A percentile compares a stretch with the other conserved stretches of the same genome.
Conservation (phyloP, 805 yeast species). For the Schizosaccharomyces lindneri region DNA sequence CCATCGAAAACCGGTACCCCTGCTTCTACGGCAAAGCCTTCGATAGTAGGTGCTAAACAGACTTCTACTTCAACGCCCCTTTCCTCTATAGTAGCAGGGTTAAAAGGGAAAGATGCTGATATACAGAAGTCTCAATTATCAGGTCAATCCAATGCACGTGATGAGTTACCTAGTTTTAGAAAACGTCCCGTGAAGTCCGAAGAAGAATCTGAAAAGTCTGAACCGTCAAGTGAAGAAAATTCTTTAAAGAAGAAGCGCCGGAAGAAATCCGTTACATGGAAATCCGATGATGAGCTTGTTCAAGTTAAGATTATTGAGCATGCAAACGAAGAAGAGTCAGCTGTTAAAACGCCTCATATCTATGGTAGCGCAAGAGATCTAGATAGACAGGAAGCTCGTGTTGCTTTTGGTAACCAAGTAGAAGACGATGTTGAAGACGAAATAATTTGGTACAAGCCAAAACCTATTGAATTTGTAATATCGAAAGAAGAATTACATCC, state of each 20-base stretch:
- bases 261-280: slow-evolving; percentile 14
- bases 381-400: slow-evolving; percentile 2
- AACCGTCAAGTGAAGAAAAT: background rate
- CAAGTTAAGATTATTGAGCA: slow-evolving; percentile 12
- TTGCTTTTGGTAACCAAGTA: background rate
- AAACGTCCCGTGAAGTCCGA: background rate
- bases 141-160: background rate
- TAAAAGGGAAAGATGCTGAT: background rate
- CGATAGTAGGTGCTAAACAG: background rate
- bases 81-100: background rate
- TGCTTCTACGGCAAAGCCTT: background rate
- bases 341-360: background rate
- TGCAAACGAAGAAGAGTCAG: background rate
- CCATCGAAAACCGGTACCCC: background rate
- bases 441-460: background rate
- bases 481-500: background rate
- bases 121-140: background rate
- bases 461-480: background rate
- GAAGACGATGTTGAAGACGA: slow-evolving; percentile 1
- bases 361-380: slow-evolving; percentile 2
- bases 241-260: slow-evolving; percentile 3
- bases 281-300: slow-evolving; percentile 12
- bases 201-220: background rate
- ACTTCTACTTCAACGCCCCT: background rate
- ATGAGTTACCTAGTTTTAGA: background rate